These are phyloP conservation scores for Boletales sp. DNA, from an alignment of 768 basidiomycete species.

Conservation along the genomic window DNA sequence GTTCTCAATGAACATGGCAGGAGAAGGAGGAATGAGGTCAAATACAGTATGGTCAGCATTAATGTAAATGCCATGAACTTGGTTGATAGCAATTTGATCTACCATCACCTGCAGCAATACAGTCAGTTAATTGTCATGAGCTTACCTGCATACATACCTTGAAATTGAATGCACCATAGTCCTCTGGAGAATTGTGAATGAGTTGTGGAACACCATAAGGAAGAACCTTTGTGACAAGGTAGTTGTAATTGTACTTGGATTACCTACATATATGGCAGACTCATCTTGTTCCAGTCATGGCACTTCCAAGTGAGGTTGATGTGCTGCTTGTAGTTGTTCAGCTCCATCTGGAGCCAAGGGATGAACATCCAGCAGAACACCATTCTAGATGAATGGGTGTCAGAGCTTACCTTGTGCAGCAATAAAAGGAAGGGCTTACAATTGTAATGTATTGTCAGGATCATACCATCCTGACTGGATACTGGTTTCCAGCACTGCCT, in stretches of 20 bases:
- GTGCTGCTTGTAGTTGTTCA: not conserved
- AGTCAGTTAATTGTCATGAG: not conserved
- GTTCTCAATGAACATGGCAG: constrained; percentile 16
- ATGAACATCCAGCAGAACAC: constrained; percentile 38
- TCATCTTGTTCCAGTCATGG: constrained; percentile 5
- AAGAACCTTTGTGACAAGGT: constrained; percentile 25
- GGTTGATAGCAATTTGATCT: not conserved
- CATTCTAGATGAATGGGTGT: constrained; percentile 20
- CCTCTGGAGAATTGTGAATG: constrained; percentile 29
- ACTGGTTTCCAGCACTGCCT: constrained; percentile 32
- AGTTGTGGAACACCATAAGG: constrained; percentile 38
- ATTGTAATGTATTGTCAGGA: constrained; percentile 19
- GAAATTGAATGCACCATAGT: constrained; percentile 31
- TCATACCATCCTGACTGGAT: constrained; percentile 29
- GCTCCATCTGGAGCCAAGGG: constrained; percentile 9
- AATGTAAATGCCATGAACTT: constrained; percentile 21
- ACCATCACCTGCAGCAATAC: not conserved
- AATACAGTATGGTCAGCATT: constrained; percentile 33
- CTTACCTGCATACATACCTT: constrained; percentile 22
- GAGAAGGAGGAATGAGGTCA: constrained; percentile 31
- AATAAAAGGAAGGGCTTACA: constrained; percentile 11
- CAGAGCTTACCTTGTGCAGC: not conserved
- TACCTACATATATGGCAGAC: not conserved
- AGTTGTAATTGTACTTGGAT: not conserved
- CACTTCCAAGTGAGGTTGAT: constrained; percentile 6